These are phyloP conservation scores for Trichoderma oligosporum DNA, from an alignment of 2,329 filamentous ascomycete species.

Conservation along the genomic window DNA sequence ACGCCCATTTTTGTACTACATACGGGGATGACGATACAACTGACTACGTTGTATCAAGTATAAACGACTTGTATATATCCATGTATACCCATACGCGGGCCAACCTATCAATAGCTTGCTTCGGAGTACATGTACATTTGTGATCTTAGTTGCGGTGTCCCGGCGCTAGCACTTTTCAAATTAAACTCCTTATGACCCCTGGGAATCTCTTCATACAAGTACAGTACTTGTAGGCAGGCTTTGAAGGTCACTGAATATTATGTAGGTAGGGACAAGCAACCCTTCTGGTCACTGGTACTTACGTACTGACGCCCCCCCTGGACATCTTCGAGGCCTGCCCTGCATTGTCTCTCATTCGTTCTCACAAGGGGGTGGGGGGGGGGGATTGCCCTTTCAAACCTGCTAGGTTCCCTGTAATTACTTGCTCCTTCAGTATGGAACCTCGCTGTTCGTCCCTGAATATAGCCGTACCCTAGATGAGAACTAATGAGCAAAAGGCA, in stretches of 20 bases:
- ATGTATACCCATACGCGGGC: background rate
- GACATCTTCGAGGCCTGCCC: background rate
- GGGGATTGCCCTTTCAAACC: slow-evolving; percentile 7
- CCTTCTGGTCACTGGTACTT: background rate
- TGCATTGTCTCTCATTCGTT: slow-evolving; percentile 24
- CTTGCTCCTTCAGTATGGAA: background rate
- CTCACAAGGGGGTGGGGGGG: slow-evolving; percentile 14
- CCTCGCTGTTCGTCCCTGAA: background rate
- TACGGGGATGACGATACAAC: background rate
- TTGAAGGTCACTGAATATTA: background rate
- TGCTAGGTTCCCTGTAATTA: slow-evolving; percentile 13
- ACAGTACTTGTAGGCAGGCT: background rate
- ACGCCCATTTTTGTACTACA: no score
- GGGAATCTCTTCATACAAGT: slow-evolving; percentile 1
- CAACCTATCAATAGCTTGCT: no score
- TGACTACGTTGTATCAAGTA: no score
- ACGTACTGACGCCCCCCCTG: background rate
- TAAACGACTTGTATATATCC: no score
- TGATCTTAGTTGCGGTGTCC: slow-evolving; percentile 4
- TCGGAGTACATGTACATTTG: background rate
- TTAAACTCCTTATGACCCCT: slow-evolving; percentile 16
- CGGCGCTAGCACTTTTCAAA: slow-evolving; percentile 17
- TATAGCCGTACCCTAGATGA: background rate
- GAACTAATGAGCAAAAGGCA: background rate
- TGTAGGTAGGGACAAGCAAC: background rate